These are phyloP conservation scores for Fistulinella cinereoalba DNA, from an alignment of 1,284 basidiomycete species.

Conservation along the genomic window DNA sequence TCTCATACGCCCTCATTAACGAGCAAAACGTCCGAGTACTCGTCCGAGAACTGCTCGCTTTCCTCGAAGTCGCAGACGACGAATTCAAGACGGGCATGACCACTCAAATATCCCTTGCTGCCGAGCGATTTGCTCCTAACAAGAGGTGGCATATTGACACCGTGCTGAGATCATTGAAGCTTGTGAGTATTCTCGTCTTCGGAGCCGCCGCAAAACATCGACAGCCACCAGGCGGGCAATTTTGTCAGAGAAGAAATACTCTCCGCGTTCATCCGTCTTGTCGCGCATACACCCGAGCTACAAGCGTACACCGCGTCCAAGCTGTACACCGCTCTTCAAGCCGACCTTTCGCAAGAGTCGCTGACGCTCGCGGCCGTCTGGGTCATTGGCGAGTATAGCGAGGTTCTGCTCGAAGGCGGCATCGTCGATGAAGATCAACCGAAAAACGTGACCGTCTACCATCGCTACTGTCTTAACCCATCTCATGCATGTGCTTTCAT, in stretches of 20 bases:
- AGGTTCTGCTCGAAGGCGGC: constrained; percentile 84
- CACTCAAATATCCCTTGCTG: constrained; percentile 94
- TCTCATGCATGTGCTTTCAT: constrained; percentile 4
- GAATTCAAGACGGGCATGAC: constrained; percentile 99
- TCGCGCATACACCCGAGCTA: constrained; percentile 95
- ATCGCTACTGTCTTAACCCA: background rate
- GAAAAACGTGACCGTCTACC: constrained; percentile 52
- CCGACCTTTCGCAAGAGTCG: constrained; percentile 95
- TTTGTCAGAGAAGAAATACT: constrained; percentile 97
- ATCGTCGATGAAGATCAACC: constrained; percentile 85
- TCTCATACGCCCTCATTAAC: constrained; percentile 97
- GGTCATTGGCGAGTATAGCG: constrained; percentile 97
- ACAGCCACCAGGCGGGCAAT: constrained; percentile 80
- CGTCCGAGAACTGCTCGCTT: constrained; percentile 89
- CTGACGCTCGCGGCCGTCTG: constrained; percentile 92
- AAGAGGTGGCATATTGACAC: constrained; percentile 99
- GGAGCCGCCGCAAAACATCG: background rate
- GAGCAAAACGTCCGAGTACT: constrained; percentile 93
- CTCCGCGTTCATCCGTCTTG: constrained; percentile 92
- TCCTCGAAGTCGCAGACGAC: constrained; percentile 97
- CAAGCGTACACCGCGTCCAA: constrained; percentile 96
- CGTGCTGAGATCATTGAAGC: constrained; percentile 86
- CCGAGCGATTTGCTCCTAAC: constrained; percentile 96
- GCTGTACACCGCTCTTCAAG: constrained; percentile 83
- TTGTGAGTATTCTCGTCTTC: constrained; percentile 52